Base-by-base conservation (phyloP, 192 early-diverging fungal species). In the Gryganskiella cystojenkinii region DNA sequence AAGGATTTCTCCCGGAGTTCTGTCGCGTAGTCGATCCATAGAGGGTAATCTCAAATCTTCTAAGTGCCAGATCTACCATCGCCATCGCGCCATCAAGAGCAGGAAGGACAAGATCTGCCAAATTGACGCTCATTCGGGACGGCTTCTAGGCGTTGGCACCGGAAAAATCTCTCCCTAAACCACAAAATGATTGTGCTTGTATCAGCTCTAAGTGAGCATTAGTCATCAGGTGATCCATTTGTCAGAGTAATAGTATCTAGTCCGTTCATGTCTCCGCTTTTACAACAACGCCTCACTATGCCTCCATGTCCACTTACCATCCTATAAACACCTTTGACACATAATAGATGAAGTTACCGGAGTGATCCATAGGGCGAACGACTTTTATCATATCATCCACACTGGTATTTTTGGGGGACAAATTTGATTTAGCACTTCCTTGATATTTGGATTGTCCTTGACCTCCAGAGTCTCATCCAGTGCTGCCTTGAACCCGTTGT, bases 261-360 rank as follows among this genome's bases (percentile, higher is more conserved):
- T 56, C 54, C 34, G 34, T n/a, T 35, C 54, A 17, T 31, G 31
- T 31, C 34, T 56, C 28, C 54, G 28, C 54, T 31, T 56, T 34
- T 56, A 56, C 33, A 35, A 56, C 54, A 27, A 56, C 54, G 54
- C 25, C 34, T 33, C 24, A 15, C 25, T 20, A 56, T 52, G 31
- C 31, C 34, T 17, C 17, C 15, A 20, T 42, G 35, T 42, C 44
- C 56, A 59, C 56, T 59, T 59, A 59, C 56, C 35, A 44, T 42
- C 56, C 56, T 44, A 44, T 59, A 44, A 59, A 59, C 56, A 59
- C 56, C 56, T 59, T 59, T 42, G 56, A 59, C 42, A 44, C 56
- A 59, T 59, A 59, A 44, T 59, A 44, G n/a, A 25, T 44, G 24
- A 44, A 59, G 40, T 59, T n/a, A 59, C 24, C 28, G 22, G 56